A percentile compares a stretch with the other conserved stretches of the same genome.
These are phyloP conservation scores for Lodderomyces jiufengensis DNA, from an alignment of 1,139 yeast species.

Conservation along the genomic window DNA sequence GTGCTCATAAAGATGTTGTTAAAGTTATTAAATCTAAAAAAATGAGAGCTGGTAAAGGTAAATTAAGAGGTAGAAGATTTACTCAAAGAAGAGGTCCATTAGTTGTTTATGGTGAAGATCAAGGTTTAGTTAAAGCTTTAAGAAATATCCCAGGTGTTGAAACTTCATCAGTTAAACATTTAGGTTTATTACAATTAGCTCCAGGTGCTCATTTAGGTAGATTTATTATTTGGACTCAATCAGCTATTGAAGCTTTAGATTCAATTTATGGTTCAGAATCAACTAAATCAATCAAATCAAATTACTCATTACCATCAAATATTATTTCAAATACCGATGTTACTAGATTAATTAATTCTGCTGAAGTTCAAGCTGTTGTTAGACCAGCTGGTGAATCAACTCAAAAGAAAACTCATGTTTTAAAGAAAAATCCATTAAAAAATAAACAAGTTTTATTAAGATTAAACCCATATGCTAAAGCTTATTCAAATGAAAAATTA, in stretches of 20 bases:
- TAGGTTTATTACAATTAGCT: conserved; percentile 97
- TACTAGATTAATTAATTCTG: conserved; percentile 96
- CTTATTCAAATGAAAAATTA: conserved; percentile 85
- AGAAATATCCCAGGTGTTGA: conserved; percentile 99
- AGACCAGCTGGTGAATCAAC: conserved; percentile 95
- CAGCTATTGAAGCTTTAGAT: conserved; percentile 96
- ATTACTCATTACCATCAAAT: conserved; percentile 91
- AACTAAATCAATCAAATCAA: conserved; percentile 79
- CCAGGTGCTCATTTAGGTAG: conserved; percentile 99
- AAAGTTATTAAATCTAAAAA: conserved; percentile 98
- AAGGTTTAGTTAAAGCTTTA: conserved; percentile 97
- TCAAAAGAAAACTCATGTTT: conserved; percentile 92
- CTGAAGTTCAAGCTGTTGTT: conserved; percentile 96
- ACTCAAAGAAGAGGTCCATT: conserved; percentile 99
- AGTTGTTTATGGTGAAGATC: conserved; percentile 96
- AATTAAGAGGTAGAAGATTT: conserved; percentile 99
- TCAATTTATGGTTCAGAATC: conserved; percentile 95
- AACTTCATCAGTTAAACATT: conserved; percentile 87
- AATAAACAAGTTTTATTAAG: conserved; percentile 98
- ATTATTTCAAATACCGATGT: conserved; percentile 94
- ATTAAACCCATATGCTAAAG: conserved; percentile 99
- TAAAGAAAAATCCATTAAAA: conserved; percentile 99
- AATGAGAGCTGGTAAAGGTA: conserved; percentile 99
- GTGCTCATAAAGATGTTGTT: conserved; percentile 98
- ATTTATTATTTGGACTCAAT: conserved; percentile 99